Percentiles rank a stretch among this genome's conserved stretches.
phyloP scores from a whole-genome alignment of 1,284 basidiomycete species.

The Ganoderma lingzhi region DNA sequence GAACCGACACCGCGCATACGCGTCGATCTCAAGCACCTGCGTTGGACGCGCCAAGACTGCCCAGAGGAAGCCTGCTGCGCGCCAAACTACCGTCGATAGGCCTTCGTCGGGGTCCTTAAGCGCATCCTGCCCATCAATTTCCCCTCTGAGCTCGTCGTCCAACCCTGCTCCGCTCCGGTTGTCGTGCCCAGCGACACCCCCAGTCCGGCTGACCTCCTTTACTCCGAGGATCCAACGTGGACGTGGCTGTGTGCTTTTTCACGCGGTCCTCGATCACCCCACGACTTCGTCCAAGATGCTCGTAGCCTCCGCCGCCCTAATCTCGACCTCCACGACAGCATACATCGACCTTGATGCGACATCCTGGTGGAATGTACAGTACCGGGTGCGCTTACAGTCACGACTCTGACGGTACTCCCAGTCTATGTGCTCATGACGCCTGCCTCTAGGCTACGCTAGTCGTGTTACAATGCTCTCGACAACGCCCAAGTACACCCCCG shows the following conservation, averaged over 20 bases:
- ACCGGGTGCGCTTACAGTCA: constrained; percentile 42
- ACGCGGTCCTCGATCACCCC: constrained; percentile 27
- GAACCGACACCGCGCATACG: too few species aligned
- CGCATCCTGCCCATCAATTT: neutral
- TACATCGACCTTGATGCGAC: constrained; percentile 21
- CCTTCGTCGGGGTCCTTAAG: neutral
- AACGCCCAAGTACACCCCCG: constrained; percentile 77
- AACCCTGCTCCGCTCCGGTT: neutral
- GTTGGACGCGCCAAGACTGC: too few species aligned
- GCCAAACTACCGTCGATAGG: too few species aligned
- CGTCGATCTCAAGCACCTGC: too few species aligned
- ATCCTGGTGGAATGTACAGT: constrained; percentile 47
- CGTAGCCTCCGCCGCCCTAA: constrained; percentile 9
- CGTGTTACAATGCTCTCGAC: constrained; percentile 76
- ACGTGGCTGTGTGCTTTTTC: constrained; percentile 17
- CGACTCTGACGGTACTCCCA: neutral
- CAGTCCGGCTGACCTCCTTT: neutral
- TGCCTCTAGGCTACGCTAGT: constrained; percentile 66
- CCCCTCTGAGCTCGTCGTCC: neutral
- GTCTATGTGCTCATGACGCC: neutral
- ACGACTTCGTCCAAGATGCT: constrained; percentile 23
- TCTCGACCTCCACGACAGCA: constrained; percentile 19
- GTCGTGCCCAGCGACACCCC: neutral
- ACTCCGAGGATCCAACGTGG: neutral
- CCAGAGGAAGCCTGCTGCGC: too few species aligned